Conservation (phyloP, 208 protist genomes). For the Acanthamoeba sp. region DNA sequence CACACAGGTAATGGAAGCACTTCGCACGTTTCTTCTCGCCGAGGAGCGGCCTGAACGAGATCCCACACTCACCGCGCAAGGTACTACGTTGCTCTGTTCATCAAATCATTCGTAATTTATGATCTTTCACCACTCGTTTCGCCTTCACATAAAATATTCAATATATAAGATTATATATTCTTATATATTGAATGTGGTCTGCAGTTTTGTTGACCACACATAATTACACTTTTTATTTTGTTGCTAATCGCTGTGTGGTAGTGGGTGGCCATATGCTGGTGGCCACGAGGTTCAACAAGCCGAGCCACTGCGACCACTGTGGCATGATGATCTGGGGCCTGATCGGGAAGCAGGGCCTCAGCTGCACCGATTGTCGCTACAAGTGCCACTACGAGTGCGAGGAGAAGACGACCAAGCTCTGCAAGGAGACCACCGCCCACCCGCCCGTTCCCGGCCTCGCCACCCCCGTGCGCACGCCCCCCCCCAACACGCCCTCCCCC, state of each 20-base stretch:
- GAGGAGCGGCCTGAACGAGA: constrained; percentile 12
- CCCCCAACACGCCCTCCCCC: background rate
- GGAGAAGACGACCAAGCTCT: constrained; percentile 33
- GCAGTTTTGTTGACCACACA: background rate
- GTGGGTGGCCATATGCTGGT: background rate
- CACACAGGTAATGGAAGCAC: background rate
- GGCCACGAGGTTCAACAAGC: constrained; percentile 13
- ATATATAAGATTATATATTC: too few relatives aligned
- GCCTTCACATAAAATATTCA: too few relatives aligned
- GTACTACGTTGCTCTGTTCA: background rate
- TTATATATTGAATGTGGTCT: too few relatives aligned
- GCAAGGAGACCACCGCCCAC: constrained; percentile 3
- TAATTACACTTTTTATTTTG: background rate
- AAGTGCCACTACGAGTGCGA: constrained; percentile 40
- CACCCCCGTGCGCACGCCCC: background rate
- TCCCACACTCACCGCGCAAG: background rate
- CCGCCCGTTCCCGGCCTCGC: constrained; percentile 28
- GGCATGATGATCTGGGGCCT: constrained; percentile 43
- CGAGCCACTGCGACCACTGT: constrained; percentile 56
- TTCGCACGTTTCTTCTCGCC: background rate
- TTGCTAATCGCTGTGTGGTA: background rate
- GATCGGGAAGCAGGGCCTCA: constrained; percentile 8
- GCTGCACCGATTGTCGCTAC: constrained; percentile 25
- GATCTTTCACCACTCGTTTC: too few relatives aligned
- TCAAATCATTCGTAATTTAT: too few relatives aligned